A percentile compares a stretch with the other conserved stretches of the same genome.
These are phyloP conservation scores for Sherardia arvensis DNA, from an alignment of 257 asterid species.

Conservation along the genomic window DNA sequence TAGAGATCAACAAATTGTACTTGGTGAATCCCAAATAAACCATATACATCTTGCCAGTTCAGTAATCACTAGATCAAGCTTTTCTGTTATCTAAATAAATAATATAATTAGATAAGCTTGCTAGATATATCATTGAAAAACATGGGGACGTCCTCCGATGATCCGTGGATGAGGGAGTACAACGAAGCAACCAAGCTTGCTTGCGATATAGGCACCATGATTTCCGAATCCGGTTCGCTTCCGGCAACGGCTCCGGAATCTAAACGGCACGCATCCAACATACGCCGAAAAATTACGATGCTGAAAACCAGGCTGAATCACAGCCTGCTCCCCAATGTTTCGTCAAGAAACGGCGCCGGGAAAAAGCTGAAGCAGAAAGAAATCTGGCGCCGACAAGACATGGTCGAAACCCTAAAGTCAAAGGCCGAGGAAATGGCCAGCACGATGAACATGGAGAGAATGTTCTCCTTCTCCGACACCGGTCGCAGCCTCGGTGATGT, in stretches of 20 bases:
- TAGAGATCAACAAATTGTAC: too few relatives aligned
- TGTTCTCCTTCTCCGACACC: constrained; percentile 65
- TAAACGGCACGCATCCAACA: constrained; percentile 78
- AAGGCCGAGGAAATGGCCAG: constrained; percentile 80
- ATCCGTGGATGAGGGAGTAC: constrained; percentile 86
- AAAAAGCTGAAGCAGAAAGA: constrained; percentile 69
- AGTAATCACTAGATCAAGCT: too few relatives aligned
- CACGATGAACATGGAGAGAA: constrained; percentile 66
- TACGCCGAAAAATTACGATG: constrained; percentile 79
- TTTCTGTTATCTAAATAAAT: too few relatives aligned
- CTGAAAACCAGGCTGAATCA: constrained; percentile 71
- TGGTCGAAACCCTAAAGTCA: constrained; percentile 54
- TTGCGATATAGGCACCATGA: constrained; percentile 72
- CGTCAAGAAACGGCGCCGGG: constrained; percentile 20
- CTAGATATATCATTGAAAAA: constrained; percentile 7
- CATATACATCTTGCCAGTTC: too few relatives aligned
- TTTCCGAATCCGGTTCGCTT: constrained; percentile 64
- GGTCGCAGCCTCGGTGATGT: constrained; percentile 63
- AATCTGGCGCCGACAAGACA: constrained; percentile 78
- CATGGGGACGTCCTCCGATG: constrained; percentile 77
- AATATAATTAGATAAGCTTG: too few relatives aligned
- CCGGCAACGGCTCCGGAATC: constrained; percentile 67
- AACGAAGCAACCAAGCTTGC: constrained; percentile 82
- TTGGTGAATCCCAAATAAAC: too few relatives aligned
- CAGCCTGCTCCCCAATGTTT: constrained; percentile 47